A percentile compares a stretch with the other conserved stretches of the same genome.
phyloP scores from a whole-genome alignment of 768 basidiomycete species.

The Albatrellus ellisii region DNA sequence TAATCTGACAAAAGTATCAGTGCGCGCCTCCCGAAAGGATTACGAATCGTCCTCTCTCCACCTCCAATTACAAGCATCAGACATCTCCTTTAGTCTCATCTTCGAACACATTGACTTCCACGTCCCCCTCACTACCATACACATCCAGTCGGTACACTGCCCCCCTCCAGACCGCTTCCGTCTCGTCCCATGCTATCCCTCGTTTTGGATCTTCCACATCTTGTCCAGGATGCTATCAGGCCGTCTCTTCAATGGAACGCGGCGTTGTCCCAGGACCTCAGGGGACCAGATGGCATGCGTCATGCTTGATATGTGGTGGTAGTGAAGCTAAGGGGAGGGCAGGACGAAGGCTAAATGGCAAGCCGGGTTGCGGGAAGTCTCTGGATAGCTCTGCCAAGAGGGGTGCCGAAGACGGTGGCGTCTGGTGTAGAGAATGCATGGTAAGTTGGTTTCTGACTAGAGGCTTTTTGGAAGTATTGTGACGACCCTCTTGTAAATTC shows the following conservation, averaged over 20 bases:
- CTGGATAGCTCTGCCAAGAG: constrained; percentile 74
- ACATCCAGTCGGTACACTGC: constrained; percentile 28
- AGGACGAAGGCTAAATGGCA: constrained; percentile 35
- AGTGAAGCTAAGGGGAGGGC: constrained; percentile 32
- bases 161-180: constrained; percentile 25
- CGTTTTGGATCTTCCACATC: constrained; percentile 46
- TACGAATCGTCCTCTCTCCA: constrained; percentile 19
- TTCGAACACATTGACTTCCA: constrained; percentile 7
- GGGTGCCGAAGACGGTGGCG: constrained; percentile 43
- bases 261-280: constrained; percentile 81
- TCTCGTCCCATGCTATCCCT: constrained; percentile 24
- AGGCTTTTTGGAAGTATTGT: neutral
- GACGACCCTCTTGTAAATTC: constrained; percentile 10
- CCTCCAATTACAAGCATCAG: constrained; percentile 3
- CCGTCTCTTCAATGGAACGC: constrained; percentile 73
- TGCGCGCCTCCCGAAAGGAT: constrained; percentile 34
- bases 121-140: constrained; percentile 13
- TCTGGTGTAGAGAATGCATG: constrained; percentile 80
- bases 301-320: constrained; percentile 74
- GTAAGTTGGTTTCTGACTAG: constrained; percentile 23
- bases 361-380: constrained; percentile 72
- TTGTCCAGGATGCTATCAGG: constrained; percentile 64
- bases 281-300: constrained; percentile 66
- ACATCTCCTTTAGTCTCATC: constrained; percentile 5
- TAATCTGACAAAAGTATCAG: constrained; percentile 17